Evolutionary conservation across 1,139 yeast genomes (phyloP).

Genomic region (Lodderomyces theae): DNA sequence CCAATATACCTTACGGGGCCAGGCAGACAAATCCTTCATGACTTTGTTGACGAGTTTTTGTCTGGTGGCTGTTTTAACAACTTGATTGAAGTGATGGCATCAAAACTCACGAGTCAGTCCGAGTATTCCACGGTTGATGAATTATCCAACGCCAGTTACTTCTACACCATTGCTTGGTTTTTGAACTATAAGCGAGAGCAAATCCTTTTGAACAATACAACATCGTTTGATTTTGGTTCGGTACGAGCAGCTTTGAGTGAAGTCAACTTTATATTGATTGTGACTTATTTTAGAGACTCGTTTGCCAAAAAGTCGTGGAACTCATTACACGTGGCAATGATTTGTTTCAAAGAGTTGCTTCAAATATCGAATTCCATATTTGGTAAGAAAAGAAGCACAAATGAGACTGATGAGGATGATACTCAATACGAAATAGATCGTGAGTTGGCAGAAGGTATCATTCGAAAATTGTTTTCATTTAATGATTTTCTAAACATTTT

Average conservation of each 20-base stretch:
- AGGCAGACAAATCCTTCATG: slow-evolving; percentile 34
- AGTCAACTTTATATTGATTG: slow-evolving; percentile 59
- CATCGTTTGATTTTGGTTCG: slow-evolving; percentile 50
- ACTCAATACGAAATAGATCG: slow-evolving; percentile 48
- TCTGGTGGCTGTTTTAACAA: slow-evolving; percentile 76
- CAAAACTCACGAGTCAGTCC: slow-evolving; percentile 17
- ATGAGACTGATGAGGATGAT: slow-evolving; percentile 37
- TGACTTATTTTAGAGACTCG: slow-evolving; percentile 55
- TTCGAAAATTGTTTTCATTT: slow-evolving; percentile 56
- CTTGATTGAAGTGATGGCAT: slow-evolving; percentile 37
- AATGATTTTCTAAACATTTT: slow-evolving; percentile 61
- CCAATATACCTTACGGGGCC: slow-evolving; percentile 32
- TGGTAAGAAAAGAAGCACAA: slow-evolving; percentile 32
- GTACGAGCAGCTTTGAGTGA: slow-evolving; percentile 69
- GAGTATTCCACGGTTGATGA: slow-evolving; percentile 37
- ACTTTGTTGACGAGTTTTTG: slow-evolving; percentile 53
- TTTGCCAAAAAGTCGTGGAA: slow-evolving; percentile 51
- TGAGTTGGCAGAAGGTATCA: slow-evolving; percentile 48
- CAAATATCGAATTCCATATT: slow-evolving; percentile 53
- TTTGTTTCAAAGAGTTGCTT: slow-evolving; percentile 65
- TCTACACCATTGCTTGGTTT: slow-evolving; percentile 73
- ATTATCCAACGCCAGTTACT: slow-evolving; percentile 46
- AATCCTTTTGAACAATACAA: slow-evolving; percentile 18
- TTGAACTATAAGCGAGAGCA: slow-evolving; percentile 36
- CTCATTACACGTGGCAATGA: slow-evolving; percentile 67